Base-by-base conservation (phyloP, 2,329 filamentous ascomycete genomes). In the Leptographium radiaticola region DNA sequence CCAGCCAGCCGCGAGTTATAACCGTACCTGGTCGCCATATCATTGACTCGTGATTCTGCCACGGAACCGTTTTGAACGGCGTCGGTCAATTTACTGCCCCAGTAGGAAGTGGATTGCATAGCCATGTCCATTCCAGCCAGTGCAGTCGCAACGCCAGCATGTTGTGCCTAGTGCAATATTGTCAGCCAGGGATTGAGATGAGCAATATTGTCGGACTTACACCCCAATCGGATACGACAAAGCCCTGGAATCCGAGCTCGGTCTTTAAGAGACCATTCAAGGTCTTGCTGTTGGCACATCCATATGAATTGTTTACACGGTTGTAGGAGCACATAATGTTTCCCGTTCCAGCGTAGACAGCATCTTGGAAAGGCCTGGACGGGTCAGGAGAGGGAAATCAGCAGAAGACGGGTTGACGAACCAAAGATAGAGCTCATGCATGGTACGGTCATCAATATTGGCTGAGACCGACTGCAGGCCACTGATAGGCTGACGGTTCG, bases 41-140 rank as follows among this genome's bases (percentile, higher is more conserved):
- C 60, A 0, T 48, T 71, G 0, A 87, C 56, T 7, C 83, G 73
- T 1, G 68, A 66, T 53, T 76, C 69, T 0, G 79, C 66, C 0
- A 87, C 66, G 0, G 75, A 75, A 1, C 81, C 81, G 58, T 85
- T 83, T 12, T 70, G 69, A 15, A 87, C 76, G 0, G 82, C 77
- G 6, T 73, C 65, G 1, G 72, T 69, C 0, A 87, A 72, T 20
- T 87, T 84, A 5, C 64, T 58, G 13, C 70, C 67, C 74, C 74
- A 79, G 52, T 67, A 69, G 0, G 56, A 49, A 4, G 61, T 61
- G 1, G 58, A 67, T 0, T 83, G 83, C 85, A 89, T 88, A 12
- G 75, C 77, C 76, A 87, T 81, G 62, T 89, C 85, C 33, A 89
- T 64, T 33, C 86, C 86, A 4, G 83, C 80, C 53, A 83, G 67